Evolutionary conservation across 805 yeast genomes (phyloP), one percentile per base, ranked within the genome.

Genomic region (Blastobotrys robertii): DNA sequence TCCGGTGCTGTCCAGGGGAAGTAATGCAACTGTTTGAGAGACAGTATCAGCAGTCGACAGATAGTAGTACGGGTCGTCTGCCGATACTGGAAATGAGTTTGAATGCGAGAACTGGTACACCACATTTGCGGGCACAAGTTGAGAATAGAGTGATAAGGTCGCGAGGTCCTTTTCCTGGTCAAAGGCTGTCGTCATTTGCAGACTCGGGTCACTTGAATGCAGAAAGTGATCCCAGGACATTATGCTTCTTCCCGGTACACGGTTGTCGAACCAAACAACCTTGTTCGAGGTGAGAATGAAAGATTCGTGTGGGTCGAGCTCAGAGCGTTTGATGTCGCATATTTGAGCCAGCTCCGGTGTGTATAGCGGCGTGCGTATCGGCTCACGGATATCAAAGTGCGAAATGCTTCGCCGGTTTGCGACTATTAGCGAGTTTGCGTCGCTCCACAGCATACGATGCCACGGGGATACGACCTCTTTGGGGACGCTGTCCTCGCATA

Each of bases 151-250:
- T 5, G 59, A 41, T 0, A 58, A 55, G 25, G 51, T 41, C 14
- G 48, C 48, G 8, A 34, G 30, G n/a, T 38, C 51, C 9, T 50
- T 52, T 2, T 57, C 34, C 8, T 53, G 42, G 25, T 19, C 25
- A 19, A 19, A 19, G 9, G 61, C 55, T 1, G 69, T 54, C 2
- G 57, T 49, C 42, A 81, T 44, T 41, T 57, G 62, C 43, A 79
- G 50, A 0, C 84, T 69, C 1, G 72, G 70, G 50, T 84, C 94
- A 1, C 57, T 49, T 6, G 72, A 67, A 35, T 71, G 69, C 15
- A 82, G 59, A 46, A 63, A 73, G 58, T 86, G 95, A 47, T 79
- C 81, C 88, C 94, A 83, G 0, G 88, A 73, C 1, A 85, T 53
- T 2, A 74, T 46, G 44, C 82, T 67, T 28, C 61, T 61, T n/a